Base-by-base conservation (phyloP, 345 rosid genomes). In the Trapa bicornis region DNA sequence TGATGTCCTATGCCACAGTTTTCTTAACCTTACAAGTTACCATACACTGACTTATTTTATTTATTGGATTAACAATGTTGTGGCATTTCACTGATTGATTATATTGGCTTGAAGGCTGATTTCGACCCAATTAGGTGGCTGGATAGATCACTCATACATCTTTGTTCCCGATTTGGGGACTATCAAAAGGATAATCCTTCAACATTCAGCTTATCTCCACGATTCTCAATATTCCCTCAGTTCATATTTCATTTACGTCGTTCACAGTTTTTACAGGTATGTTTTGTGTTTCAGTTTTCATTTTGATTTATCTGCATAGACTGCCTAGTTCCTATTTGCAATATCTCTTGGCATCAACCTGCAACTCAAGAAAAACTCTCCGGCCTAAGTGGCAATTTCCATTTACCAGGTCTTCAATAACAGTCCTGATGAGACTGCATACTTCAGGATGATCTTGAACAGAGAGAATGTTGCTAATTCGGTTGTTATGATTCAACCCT, bases 381-480 rank as follows among this genome's bases (percentile, higher is more conserved):
- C 0, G 63, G 13, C 37, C 10, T 58, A 37, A 69, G 29, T 64
- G 54, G 29, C 68, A 54, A 66, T 70, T 63, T 60, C 66, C 65
- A 61, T 73, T 58, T 58, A 54, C 53, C 78, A 94, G 99, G 99
- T 94, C 75, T 86, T 89, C 74, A 90, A 93, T 76, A 91, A 91
- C 79, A 94, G 99, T 76, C 99, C 97, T 4, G 99, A 94, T 47
- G 99, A 94, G 80, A 94, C 99, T 0, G 93, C 99, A 65, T 94
- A 91, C 79, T 94, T 85, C 56, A 86, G 99, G 75, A 80, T 94
- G 87, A 80, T 91, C 64, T 76, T 94, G 79, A 83, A 89, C 84
- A 70, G 95, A 72, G 97, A 94, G 79, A 94, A 84, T 67, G 97
- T 94, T 61, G 82, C 89, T 74, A 94, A 90, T 76, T 86, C 99